Base-by-base conservation (phyloP, 352 stramenopile species). In the Globisporangium middletonii region DNA sequence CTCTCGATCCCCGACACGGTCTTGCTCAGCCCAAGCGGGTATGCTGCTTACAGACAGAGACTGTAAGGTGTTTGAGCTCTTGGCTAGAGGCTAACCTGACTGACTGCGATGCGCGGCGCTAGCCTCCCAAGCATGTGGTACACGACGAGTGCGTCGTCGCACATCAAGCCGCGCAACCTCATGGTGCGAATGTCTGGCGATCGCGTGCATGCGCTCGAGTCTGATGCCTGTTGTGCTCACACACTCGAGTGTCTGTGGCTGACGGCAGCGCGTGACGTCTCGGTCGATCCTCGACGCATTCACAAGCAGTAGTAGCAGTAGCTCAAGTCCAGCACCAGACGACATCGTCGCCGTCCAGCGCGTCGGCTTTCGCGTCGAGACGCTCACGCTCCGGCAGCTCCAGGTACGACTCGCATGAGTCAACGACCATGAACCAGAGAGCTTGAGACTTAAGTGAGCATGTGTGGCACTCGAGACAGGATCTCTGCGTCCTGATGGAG, bases 121-220 rank as follows among this genome's bases (percentile, higher is more conserved):
- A 88, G 78, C 0, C 68, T 83, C 37, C 76, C 78, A 2, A 83
- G 71, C 46, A 54, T 88, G 19, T 88, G 78, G 78, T 88, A 85
- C 58, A 58, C 64, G 42, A 88, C 75, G 1, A 71, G 69, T 8
- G 68, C 76, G 13, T 73, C 75, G 15, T 69, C 62, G 19, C 59
- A 72, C 41, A 58, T 86, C 42, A 84, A 79, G 63, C 45, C 68
- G 0, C 65, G 58, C 37, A 65, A 72, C 43, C 35, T 81, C 8
- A 68, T 62, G 67, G 77, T 85, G 35, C 18, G 60, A 54, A 35
- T 35, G 4, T 38, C 6, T 38, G 33, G 26, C 53, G 2, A 30
- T 12, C 33, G 23, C 26, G 8, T 42, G n/a, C 3, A 18, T 18
- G 13, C 2, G 5, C 9, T 15, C 6, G 6, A 33, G 16, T 11